Base-by-base conservation (phyloP, 2,329 filamentous ascomycete species). In the Raffaelea arxii region DNA sequence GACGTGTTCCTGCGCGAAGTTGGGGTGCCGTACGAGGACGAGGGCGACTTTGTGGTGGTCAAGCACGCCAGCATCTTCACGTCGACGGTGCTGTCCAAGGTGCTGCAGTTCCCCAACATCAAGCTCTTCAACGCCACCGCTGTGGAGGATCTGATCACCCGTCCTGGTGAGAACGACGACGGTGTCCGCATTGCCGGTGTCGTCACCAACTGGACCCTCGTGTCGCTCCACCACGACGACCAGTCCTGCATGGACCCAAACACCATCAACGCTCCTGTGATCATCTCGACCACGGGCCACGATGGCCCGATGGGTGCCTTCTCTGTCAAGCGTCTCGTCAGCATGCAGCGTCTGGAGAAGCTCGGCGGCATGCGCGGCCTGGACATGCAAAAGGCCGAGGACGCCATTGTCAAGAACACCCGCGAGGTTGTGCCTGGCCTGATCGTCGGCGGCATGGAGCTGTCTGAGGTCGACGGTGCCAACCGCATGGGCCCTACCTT, bases 241-340 rank as follows among this genome's bases (percentile, higher is more conserved):
- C 88, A 94, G 70, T 86, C 80, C 51, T 95, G 89, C 82, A 94
- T 95, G 89, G 90, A 95, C 65, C 89, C 89, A 55, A 94, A 92
- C 78, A 95, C 89, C 58, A 94, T 95, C 77, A 95, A 94, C 62
- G 87, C 88, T 1, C 88, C 89, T 1, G 66, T 95, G 49, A 73
- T 95, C 60, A 85, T 96, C 69, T 88, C 82, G 48, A 95, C 89
- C 22, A 95, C 89, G 0, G 90, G 89, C 43, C 89, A 96, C 59
- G 89, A 96, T 55, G 90, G 78, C 1, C 89, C 89, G 16, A 94
- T 94, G 62, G 90, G 89, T 41, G 89, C 89, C 43, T 96, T 96
- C 72, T 85, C 70, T 54, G 89, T 87, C 63, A 95, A 95, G 78
- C 80, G 89, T 42, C 82, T 95, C 36, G 89, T 94, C 41, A 86